Percentiles rank a stretch among this genome's conserved stretches.
Evolutionary conservation across 169 alveolate genomes (phyloP).

Genomic region (Perkinsus chesapeaki): DNA sequence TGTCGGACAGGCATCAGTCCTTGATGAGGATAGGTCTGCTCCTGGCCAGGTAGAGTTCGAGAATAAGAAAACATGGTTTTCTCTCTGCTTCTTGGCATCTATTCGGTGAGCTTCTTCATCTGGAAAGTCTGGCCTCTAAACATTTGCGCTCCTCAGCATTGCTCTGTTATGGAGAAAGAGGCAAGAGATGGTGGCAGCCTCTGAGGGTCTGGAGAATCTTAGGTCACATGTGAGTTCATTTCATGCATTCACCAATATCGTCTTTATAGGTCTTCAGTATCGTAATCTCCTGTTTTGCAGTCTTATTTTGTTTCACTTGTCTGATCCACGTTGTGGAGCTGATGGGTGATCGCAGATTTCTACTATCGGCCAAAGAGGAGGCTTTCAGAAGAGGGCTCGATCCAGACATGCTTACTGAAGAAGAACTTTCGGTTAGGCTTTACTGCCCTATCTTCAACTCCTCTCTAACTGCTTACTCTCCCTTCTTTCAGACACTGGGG

Average conservation of each 20-base stretch:
- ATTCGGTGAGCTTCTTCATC: neutral
- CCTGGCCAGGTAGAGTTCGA: neutral
- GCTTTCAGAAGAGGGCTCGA: neutral
- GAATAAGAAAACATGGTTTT: neutral
- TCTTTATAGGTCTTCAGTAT: neutral
- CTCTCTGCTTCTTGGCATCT: neutral
- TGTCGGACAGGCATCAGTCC: neutral
- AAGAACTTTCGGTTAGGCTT: neutral
- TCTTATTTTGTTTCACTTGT: neutral
- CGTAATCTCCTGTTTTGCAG: neutral
- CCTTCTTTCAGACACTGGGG: neutral
- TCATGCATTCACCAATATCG: neutral
- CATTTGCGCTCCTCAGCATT: neutral
- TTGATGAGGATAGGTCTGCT: neutral
- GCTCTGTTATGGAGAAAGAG: neutral
- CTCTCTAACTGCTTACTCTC: neutral
- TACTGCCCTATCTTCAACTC: neutral
- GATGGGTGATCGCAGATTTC: neutral
- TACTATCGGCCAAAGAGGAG: neutral
- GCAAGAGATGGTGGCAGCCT: neutral
- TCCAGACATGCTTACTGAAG: neutral
- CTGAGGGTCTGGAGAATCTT: neutral
- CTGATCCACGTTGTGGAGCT: neutral
- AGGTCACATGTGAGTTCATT: neutral
- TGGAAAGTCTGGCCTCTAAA: neutral